A percentile compares a stretch with the other conserved stretches of the same genome.
These are phyloP conservation scores for Albatrellus sp. DNA, from an alignment of 1,284 basidiomycete genomes.

Conservation along the genomic window DNA sequence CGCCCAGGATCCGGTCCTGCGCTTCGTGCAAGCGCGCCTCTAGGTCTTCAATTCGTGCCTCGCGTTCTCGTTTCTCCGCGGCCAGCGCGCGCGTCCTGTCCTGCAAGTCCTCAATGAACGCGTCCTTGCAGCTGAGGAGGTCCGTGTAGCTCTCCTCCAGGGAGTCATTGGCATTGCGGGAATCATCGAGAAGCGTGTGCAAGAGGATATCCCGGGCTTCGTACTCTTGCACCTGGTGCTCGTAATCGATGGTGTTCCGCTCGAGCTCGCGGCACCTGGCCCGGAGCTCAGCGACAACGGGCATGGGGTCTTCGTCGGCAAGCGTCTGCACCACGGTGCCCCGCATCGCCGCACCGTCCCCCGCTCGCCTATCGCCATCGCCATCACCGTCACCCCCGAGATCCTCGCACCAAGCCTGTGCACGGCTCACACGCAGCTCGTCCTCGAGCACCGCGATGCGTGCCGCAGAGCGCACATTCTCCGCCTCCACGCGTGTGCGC, in stretches of 20 bases:
- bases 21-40: too few relatives aligned
- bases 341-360: too few relatives aligned
- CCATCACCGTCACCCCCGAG: too few relatives aligned
- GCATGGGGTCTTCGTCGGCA: neutral
- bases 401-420: neutral
- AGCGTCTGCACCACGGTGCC: neutral
- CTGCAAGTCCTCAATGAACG: constrained; percentile 9
- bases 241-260: neutral
- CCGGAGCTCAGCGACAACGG: neutral
- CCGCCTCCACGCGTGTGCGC: neutral
- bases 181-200: constrained; percentile 6
- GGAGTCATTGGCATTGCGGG: constrained; percentile 4
- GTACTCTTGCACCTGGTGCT: neutral
- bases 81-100: constrained; percentile 6
- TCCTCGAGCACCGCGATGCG: constrained; percentile 9
- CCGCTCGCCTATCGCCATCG: too few relatives aligned
- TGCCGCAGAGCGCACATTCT: constrained; percentile 2
- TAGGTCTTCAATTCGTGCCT: neutral
- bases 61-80: constrained; percentile 2
- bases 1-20: neutral
- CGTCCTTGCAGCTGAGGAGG: constrained; percentile 8
- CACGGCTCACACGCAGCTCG: neutral
- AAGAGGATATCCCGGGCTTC: constrained; percentile 6
- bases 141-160: constrained; percentile 7
- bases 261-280: neutral